These are phyloP conservation scores for Colletotrichum incanum DNA, from an alignment of 2,329 filamentous ascomycete species.

Conservation along the genomic window DNA sequence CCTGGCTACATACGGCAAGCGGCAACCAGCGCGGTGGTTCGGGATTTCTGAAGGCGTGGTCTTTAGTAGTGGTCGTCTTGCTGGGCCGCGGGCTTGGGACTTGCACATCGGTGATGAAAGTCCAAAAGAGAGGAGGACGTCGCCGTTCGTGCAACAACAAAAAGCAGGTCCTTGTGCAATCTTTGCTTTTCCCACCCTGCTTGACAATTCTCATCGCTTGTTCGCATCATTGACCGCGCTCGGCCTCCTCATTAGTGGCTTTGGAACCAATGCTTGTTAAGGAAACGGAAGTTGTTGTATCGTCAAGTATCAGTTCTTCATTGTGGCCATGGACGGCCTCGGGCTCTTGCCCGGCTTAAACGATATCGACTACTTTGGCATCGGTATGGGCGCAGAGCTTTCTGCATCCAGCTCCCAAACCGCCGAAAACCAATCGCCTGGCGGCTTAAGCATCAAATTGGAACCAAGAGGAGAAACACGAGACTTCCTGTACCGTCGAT, in stretches of 20 bases:
- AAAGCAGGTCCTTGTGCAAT: background rate
- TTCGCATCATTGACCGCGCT: background rate
- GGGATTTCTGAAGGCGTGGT: slow-evolving; percentile 9
- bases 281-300: background rate
- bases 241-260: background rate
- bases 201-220: background rate
- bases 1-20: slow-evolving; percentile 23
- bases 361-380: slow-evolving; percentile 18
- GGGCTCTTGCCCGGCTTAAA: slow-evolving; percentile 13
- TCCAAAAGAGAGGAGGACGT: background rate
- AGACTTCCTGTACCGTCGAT: background rate
- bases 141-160: slow-evolving; percentile 3
- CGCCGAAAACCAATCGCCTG: slow-evolving; percentile 2
- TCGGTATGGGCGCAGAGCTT: slow-evolving; percentile 18
- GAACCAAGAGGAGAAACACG: background rate
- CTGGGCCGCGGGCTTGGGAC: slow-evolving; percentile 17
- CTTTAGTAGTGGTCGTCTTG: slow-evolving; percentile 20
- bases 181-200: slow-evolving; percentile 24
- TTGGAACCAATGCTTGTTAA: background rate
- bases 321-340: background rate
- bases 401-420: background rate
- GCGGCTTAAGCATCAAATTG: slow-evolving; percentile 15
- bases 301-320: background rate
- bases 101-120: background rate
- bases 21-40: slow-evolving; percentile 33